phyloP scores from a whole-genome alignment of 257 asterid species.

The Solanum ahanhuiri region DNA sequence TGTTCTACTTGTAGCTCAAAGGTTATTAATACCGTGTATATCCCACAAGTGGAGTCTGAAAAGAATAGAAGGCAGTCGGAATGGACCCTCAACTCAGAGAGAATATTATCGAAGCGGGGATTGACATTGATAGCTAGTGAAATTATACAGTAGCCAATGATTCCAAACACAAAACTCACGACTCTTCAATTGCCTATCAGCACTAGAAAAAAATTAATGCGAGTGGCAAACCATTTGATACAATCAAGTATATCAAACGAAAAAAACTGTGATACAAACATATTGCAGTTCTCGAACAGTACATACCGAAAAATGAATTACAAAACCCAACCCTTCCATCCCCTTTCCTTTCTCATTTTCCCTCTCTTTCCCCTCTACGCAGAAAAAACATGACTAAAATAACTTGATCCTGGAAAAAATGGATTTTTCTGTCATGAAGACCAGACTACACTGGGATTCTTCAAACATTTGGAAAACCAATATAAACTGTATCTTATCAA shows the following conservation, averaged over 20 bases:
- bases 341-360: neutral
- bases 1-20: neutral
- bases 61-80: neutral
- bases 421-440: neutral
- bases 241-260: neutral
- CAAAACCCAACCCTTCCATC: neutral
- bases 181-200: neutral
- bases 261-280: neutral
- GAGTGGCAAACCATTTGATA: neutral
- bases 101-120: too few species aligned
- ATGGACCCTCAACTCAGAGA: too few species aligned
- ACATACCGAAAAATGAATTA: neutral
- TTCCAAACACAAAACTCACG: neutral
- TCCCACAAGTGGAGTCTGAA: too few species aligned
- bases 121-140: neutral
- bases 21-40: neutral
- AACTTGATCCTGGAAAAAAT: neutral
- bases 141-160: neutral
- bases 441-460: neutral
- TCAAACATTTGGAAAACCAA: neutral
- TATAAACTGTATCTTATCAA: neutral
- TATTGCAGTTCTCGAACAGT: neutral
- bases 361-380: neutral
- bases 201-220: neutral
- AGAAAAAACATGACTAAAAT: neutral